Evolutionary conservation across 176 grass and related monocot genomes (phyloP).

Genomic region (Saccharum officinarum): DNA sequence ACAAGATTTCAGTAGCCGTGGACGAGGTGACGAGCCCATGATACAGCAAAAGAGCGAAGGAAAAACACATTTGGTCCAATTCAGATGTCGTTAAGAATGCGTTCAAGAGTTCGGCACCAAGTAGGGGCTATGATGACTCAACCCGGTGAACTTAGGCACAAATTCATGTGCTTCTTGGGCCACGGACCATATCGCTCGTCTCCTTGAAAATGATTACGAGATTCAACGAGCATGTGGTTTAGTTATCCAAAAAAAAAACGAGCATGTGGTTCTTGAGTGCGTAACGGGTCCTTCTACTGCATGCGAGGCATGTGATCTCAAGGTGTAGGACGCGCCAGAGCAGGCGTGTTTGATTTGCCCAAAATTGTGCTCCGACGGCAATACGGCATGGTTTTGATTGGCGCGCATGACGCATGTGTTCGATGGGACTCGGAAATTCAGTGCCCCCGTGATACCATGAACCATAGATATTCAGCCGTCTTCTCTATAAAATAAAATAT

Average conservation of each 20-base stretch:
- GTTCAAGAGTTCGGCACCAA: conserved; percentile 12
- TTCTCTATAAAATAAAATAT: too few species aligned
- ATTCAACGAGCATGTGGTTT: not conserved
- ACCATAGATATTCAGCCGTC: not conserved
- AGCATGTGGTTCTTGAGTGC: not conserved
- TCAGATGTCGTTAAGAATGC: conserved; percentile 1
- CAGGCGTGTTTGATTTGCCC: not conserved
- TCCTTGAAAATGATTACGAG: conserved; percentile 6
- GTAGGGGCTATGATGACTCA: not conserved
- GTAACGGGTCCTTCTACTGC: not conserved
- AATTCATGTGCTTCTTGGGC: not conserved
- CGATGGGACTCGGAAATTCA: not conserved
- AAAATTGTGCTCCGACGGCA: not conserved
- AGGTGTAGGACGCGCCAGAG: not conserved
- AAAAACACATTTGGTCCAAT: not conserved
- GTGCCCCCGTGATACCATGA: not conserved
- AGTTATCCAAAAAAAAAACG: too few species aligned
- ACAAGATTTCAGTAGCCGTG: not conserved
- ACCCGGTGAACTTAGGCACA: not conserved
- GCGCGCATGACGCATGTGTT: not conserved
- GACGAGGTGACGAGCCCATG: not conserved
- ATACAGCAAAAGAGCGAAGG: not conserved
- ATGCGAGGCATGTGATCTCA: not conserved
- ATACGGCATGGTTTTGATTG: conserved; percentile 8
- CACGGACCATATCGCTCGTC: not conserved